Evolutionary conservation across 2,329 filamentous ascomycete genomes (phyloP).

Genomic region (Penicillium oxalicum): DNA sequence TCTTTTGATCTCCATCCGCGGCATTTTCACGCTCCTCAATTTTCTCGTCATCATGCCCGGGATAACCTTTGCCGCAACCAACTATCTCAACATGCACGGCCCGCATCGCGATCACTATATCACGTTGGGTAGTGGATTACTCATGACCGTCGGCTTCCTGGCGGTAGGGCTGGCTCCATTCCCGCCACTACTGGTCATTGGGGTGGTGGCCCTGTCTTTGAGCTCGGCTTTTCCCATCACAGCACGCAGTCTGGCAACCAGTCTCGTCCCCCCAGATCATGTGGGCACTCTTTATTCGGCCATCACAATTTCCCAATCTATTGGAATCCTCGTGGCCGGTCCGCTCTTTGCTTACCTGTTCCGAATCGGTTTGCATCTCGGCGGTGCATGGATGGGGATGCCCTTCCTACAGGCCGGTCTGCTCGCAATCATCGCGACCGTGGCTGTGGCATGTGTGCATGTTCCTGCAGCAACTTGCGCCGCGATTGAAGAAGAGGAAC

Average conservation of each 20-base stretch:
- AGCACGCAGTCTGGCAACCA: conserved; percentile 23
- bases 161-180: conserved; percentile 14
- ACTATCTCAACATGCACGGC: conserved; percentile 16
- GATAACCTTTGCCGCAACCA: conserved; percentile 11
- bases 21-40: conserved; percentile 16
- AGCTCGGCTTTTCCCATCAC: conserved; percentile 20
- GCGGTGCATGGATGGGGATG: conserved; percentile 23
- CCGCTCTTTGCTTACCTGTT: conserved; percentile 26
- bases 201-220: conserved; percentile 21
- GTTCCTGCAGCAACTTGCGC: conserved; percentile 3
- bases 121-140: conserved; percentile 15
- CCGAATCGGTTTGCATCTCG: conserved; percentile 21
- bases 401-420: conserved; percentile 23
- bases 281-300: conserved; percentile 27
- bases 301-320: conserved; percentile 18
- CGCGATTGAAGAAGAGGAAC: conserved; percentile 8
- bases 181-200: conserved; percentile 15
- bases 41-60: conserved; percentile 21
- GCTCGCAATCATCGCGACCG: conserved; percentile 12
- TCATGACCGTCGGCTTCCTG: conserved; percentile 19
- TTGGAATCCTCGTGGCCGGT: conserved; percentile 21
- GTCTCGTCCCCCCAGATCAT: conserved; percentile 22
- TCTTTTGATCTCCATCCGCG: conserved; percentile 25
- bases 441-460: conserved; percentile 12
- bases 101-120: conserved; percentile 19